Evolutionary conservation across 768 basidiomycete species (phyloP), one percentile per base, ranked within the genome.

Genomic region (Cantharellus anzutake): DNA sequence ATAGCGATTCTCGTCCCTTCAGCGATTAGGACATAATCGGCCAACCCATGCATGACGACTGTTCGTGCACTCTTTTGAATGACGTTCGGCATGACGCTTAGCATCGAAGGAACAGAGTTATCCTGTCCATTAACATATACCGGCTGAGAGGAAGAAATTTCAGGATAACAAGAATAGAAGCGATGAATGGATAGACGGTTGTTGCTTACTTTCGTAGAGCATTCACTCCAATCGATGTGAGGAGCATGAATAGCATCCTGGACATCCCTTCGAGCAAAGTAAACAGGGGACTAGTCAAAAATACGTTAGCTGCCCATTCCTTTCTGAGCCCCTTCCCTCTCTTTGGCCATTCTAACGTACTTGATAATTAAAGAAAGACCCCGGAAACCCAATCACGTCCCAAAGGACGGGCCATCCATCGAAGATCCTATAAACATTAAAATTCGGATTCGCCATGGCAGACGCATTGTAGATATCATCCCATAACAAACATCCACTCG

Each of bases 361-460:
- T 78, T 69, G 62, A 79, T 79, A 62, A 79, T 68, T 65, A 79
- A 76, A 40, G 55, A 2, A 40, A 5, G 1, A 67, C 79, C 64
- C 83, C 80, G 84, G 84, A 75, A 83, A 86, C n/a, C 84, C 84
- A 39, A 86, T 80, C 3, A 86, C 83, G 62, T 86, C 85, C 50
- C 2, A 42, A 53, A 57, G 35, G 3, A 53, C 16, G 2, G 5
- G 16, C 2, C 14, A 1, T 57, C 34, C 48, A 39, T 86, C 84
- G 69, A 84, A 83, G 59, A 87, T 83, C 34, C 82, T 77, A 66
- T 87, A 88, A 4, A 85, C 74, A 64, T 87, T 75, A 71, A 87
- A 88, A 0, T 81, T 84, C 0, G 85, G 86, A 64, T 87, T 86
- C 63, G 83, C 70, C 2, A 70, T 58, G 29, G 84, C 63, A 0